Evolutionary conservation across 495 filamentous ascomycete species (phyloP), one percentile per base, ranked within the genome.

Genomic region (Cryomyces minteri): DNA sequence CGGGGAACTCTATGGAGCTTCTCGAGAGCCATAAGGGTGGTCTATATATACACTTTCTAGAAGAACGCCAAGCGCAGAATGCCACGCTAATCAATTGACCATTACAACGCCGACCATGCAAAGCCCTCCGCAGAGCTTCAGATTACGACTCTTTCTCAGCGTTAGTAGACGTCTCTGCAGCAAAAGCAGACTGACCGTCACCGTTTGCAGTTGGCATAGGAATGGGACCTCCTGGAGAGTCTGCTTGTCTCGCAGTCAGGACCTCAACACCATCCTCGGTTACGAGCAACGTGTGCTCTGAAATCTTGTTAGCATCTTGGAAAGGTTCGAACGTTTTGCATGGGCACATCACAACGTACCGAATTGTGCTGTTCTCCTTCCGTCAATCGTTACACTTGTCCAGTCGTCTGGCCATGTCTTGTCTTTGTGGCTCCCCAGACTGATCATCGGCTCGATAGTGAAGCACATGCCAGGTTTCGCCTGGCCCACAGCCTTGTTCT

Each of bases 201-300:
- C 32, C 31, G 5, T 40, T 41, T 6, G 11, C 28, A 41, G 29
- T 38, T 2, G 72, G 85, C 69, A 88, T 82, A 3, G 77, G 67
- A 31, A 93, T 62, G 14, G 82, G 72, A 0, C 90, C 90, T 39
- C 90, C 90, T 0, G 90, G 90, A 5, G 87, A 94, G 57, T 80
- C 73, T 18, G 75, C 67, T 38, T 76, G 62, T 51, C 90, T 73
- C 31, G 88, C 90, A 1, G 90, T 99, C 54, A 99, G 62, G 36
- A 96, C 70, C 66, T 99, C 90, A 10, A 94, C 86, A 1, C 90
- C 90, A 44, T 83, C 79, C 56, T 90, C 88, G 0, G 90, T 99
- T 2, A 96, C 88, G 3, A 99, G 63, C 33, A 94, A 71, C 0
- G 90, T 99, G 59, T 99, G 90, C 58, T 99, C 87, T 81, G 47